Conservation (phyloP, 352 stramenopile species). For the Phytophthora macrochlamydospora region DNA sequence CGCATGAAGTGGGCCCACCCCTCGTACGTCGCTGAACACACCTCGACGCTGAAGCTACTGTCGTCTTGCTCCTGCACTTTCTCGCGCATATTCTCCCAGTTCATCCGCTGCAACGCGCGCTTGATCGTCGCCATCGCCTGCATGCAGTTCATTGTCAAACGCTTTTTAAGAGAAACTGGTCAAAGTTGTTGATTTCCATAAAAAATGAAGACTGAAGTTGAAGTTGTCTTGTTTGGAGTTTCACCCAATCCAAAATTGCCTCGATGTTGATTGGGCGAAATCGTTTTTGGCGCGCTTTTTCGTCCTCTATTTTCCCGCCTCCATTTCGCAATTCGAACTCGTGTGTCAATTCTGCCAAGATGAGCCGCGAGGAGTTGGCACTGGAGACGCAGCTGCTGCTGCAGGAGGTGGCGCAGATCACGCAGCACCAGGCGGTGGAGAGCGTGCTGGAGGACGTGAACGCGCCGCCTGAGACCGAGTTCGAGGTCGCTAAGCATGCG, state of each 20-base stretch:
- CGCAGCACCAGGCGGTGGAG: slow-evolving; percentile 40
- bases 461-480: slow-evolving; percentile 39
- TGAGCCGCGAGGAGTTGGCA: slow-evolving; percentile 63
- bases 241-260: too few species aligned
- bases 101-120: neutral
- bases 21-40: neutral
- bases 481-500: slow-evolving; percentile 56
- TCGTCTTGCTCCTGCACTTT: neutral
- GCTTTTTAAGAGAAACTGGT: too few species aligned
- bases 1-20: neutral
- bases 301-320: neutral
- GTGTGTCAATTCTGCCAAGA: slow-evolving; percentile 1
- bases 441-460: slow-evolving; percentile 25
- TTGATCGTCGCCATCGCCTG: neutral
- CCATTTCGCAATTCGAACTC: neutral
- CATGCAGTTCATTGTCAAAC: neutral
- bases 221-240: too few species aligned
- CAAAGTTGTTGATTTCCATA: too few species aligned
- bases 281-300: slow-evolving; percentile 1
- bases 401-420: slow-evolving; percentile 72
- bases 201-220: too few species aligned
- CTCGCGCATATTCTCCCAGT: neutral
- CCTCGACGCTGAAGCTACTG: neutral
- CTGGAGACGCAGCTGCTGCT: slow-evolving; percentile 82
- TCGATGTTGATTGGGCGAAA: too few species aligned